These are phyloP conservation scores for Xylariaceae sp. DNA, from an alignment of 2,329 filamentous ascomycete genomes.

Conservation along the genomic window DNA sequence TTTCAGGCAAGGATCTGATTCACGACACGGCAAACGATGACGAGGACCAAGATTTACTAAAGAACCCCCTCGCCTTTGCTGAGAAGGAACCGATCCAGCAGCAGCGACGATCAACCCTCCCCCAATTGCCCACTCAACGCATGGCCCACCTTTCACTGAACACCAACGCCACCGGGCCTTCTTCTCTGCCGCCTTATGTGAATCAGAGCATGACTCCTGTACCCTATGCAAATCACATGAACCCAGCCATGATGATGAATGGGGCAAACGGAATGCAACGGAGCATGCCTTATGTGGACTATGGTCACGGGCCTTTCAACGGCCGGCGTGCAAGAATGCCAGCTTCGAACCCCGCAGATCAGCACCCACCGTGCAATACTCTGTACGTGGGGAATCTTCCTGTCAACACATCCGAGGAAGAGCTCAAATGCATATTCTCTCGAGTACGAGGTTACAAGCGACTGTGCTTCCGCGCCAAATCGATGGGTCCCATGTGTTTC, in stretches of 20 bases:
- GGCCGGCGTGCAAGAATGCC: constrained; percentile 68
- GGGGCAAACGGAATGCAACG: constrained; percentile 31
- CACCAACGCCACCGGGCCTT: constrained; percentile 57
- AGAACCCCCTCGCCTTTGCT: constrained; percentile 70
- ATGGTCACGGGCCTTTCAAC: constrained; percentile 36
- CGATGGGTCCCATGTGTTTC: constrained; percentile 97
- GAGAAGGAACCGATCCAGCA: constrained; percentile 59
- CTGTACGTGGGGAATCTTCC: constrained; percentile 97
- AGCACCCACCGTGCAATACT: constrained; percentile 97
- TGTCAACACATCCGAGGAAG: constrained; percentile 88
- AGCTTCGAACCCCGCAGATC: constrained; percentile 88
- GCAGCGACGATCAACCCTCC: constrained; percentile 67
- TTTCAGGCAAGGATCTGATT: constrained; percentile 70
- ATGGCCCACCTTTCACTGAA: constrained; percentile 71
- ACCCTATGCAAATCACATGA: constrained; percentile 48
- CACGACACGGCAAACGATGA: constrained; percentile 67
- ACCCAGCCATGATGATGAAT: constrained; percentile 51
- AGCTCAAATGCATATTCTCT: constrained; percentile 89
- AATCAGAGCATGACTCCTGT: constrained; percentile 37
- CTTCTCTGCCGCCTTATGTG: constrained; percentile 50
- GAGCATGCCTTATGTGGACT: constrained; percentile 43
- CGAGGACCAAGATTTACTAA: constrained; percentile 69
- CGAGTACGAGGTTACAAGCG: constrained; percentile 94
- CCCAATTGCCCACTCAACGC: constrained; percentile 66
- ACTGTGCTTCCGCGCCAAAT: constrained; percentile 90